A percentile compares a stretch with the other conserved stretches of the same genome.
These are phyloP conservation scores for Lichtheimia ornata DNA, from an alignment of 371 early-diverging fungal genomes.

Conservation along the genomic window DNA sequence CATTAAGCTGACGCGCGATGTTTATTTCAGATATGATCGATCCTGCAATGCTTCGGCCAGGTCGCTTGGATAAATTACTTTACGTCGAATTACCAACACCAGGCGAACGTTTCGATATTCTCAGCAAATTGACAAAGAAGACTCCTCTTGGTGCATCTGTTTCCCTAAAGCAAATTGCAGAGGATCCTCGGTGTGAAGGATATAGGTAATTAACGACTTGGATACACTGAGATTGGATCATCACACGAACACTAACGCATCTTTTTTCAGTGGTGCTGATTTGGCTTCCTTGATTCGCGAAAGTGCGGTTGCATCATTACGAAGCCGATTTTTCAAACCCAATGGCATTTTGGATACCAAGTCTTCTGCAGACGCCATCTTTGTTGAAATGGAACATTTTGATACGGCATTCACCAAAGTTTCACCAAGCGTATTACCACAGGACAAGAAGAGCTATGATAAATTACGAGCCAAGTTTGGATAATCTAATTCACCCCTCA, in stretches of 20 bases:
- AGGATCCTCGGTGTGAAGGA: conserved; percentile 74
- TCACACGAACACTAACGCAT: background rate
- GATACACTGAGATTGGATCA: background rate
- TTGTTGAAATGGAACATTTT: conserved; percentile 75
- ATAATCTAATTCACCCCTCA: conserved; percentile 1
- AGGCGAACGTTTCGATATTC: conserved; percentile 85
- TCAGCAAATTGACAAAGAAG: conserved; percentile 78
- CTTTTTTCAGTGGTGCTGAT: conserved; percentile 88
- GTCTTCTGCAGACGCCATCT: conserved; percentile 38
- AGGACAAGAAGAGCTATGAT: conserved; percentile 25
- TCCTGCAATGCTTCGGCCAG: conserved; percentile 97
- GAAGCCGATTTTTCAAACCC: conserved; percentile 56
- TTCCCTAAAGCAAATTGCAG: conserved; percentile 73
- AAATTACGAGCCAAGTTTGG: conserved; percentile 19
- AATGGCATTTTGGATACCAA: conserved; percentile 19
- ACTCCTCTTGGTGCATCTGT: conserved; percentile 81
- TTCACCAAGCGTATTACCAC: conserved; percentile 80
- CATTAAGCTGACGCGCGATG: conserved; percentile 5
- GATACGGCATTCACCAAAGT: conserved; percentile 80
- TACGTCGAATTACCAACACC: conserved; percentile 94
- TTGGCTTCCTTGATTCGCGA: conserved; percentile 90
- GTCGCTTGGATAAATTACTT: conserved; percentile 97
- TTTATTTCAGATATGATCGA: conserved; percentile 87
- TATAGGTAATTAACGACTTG: conserved; percentile 36
- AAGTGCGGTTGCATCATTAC: conserved; percentile 84